Evolutionary conservation across 225 moss, liverwort and hornwort species (phyloP).

Genomic region (Anthoceros angustus): DNA sequence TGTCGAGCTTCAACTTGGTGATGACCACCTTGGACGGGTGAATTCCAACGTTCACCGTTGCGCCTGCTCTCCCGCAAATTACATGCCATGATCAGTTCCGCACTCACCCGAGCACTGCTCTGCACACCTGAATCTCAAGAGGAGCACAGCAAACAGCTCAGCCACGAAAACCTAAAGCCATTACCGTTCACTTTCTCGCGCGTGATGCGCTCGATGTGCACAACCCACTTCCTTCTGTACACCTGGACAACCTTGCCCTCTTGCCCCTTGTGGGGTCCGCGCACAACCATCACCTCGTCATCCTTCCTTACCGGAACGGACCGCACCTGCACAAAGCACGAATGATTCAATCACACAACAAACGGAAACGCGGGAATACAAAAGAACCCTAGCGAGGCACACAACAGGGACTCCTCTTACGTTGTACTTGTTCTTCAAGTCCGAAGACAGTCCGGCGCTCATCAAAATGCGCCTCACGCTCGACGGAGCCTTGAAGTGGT

Average conservation of each 20-base stretch:
- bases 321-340: slow-evolving; percentile 8
- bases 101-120: too few species aligned
- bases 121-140: not conserved
- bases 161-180: not conserved
- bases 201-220: slow-evolving; percentile 48
- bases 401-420: slow-evolving; percentile 15
- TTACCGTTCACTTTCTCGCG: slow-evolving; percentile 53
- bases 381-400: not conserved
- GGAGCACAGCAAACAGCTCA: not conserved
- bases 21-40: slow-evolving; percentile 86
- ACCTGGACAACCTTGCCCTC: slow-evolving; percentile 61
- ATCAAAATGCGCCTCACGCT: slow-evolving; percentile 31
- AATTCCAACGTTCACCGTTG: slow-evolving; percentile 77
- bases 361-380: not conserved
- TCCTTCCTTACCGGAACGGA: slow-evolving; percentile 72
- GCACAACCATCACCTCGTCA: slow-evolving; percentile 64
- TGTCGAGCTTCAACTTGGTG: slow-evolving; percentile 82
- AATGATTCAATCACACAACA: not conserved
- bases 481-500: slow-evolving; percentile 31
- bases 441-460: slow-evolving; percentile 43
- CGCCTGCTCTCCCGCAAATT: slow-evolving; percentile 44
- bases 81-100: too few species aligned
- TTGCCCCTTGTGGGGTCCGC: slow-evolving; percentile 59
- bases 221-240: slow-evolving; percentile 51
- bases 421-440: slow-evolving; percentile 54